These are phyloP conservation scores for Ophiorrhiza pumila DNA, from an alignment of 257 asterid genomes.

Conservation along the genomic window DNA sequence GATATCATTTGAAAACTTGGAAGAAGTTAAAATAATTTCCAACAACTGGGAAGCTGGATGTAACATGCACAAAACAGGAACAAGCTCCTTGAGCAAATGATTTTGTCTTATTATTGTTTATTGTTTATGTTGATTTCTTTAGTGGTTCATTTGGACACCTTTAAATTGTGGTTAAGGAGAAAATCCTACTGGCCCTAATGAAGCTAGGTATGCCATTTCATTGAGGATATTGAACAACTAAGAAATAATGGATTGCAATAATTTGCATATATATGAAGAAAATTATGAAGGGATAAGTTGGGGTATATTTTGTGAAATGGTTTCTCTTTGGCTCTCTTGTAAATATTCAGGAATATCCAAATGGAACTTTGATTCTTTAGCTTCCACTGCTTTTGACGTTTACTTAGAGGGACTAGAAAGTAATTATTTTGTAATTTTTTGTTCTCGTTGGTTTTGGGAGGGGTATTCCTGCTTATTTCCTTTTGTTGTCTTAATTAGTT, in stretches of 20 bases:
- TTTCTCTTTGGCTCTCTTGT: background rate
- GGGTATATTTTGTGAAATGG: background rate
- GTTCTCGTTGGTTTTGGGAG: background rate
- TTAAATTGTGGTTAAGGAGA: background rate
- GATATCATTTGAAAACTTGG: background rate
- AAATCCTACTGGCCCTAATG: background rate
- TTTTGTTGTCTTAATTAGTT: background rate
- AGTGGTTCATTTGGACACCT: background rate
- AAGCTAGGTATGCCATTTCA: background rate
- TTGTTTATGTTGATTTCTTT: background rate
- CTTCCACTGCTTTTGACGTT: background rate
- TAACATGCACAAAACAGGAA: background rate
- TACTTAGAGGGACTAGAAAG: background rate
- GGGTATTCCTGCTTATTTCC: background rate
- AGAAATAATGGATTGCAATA: background rate
- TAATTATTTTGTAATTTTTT: background rate
- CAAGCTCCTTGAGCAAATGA: too few species aligned
- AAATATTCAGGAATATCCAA: background rate
- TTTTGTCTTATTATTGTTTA: too few species aligned
- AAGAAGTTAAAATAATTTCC: background rate
- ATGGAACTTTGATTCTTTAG: background rate
- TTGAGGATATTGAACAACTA: background rate
- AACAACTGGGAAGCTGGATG: background rate
- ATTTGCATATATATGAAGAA: background rate
- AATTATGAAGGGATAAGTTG: background rate